phyloP scores from a whole-genome alignment of 164 flowering plant genomes.

The Macadamia integrifolia region DNA sequence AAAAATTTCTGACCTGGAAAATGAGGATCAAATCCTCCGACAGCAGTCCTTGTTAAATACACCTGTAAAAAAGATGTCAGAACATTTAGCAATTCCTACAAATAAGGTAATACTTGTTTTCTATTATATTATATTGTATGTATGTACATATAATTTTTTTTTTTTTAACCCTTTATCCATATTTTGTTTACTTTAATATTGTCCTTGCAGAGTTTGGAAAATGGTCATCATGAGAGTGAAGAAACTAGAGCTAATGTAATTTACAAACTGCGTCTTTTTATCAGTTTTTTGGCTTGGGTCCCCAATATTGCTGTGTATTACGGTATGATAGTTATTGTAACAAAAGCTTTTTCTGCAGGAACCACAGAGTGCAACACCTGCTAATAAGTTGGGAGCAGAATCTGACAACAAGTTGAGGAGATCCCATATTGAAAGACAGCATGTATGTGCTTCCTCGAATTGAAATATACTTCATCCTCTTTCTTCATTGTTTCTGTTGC shows the following conservation, averaged over 20 bases:
- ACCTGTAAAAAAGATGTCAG: conserved; percentile 51
- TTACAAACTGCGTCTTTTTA: neutral
- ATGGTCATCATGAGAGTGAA: too few species aligned
- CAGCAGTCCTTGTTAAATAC: conserved; percentile 48
- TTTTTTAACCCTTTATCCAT: too few species aligned
- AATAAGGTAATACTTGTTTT: conserved; percentile 29
- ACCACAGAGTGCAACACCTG: conserved; percentile 43
- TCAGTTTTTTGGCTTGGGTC: neutral
- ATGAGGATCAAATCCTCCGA: conserved; percentile 74
- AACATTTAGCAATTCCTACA: conserved; percentile 32
- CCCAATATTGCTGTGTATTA: neutral
- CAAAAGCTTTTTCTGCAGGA: conserved; percentile 46
- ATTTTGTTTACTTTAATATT: too few species aligned
- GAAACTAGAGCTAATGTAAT: conserved; percentile 33
- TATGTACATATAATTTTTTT: too few species aligned
- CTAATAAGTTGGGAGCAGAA: conserved; percentile 37
- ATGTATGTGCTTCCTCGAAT: conserved; percentile 39
- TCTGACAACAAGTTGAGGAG: conserved; percentile 62
- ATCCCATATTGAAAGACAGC: conserved; percentile 71
- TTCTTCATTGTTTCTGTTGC: neutral
- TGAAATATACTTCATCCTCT: conserved; percentile 2
- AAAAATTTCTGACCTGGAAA: conserved; percentile 71
- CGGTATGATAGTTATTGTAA: conserved; percentile 5
- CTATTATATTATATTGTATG: neutral
- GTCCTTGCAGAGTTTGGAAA: too few species aligned